Evolutionary conservation across 2,329 filamentous ascomycete species (phyloP), one percentile per base, ranked within the genome.

Genomic region (Colletotrichum eleusines): DNA sequence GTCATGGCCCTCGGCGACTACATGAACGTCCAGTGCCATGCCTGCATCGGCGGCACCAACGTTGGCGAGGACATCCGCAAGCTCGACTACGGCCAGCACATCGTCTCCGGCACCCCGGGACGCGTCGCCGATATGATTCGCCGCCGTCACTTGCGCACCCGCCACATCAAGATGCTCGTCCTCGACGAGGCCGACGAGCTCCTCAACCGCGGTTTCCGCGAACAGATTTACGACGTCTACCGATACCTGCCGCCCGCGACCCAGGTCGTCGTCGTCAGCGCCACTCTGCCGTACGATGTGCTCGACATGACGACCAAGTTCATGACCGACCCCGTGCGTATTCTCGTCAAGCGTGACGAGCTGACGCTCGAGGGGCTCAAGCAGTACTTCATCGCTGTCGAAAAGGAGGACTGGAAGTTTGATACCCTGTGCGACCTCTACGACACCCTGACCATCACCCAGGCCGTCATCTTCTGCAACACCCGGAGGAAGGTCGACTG

Each of bases 331-430:
- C 95, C 95, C 0, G 95, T 98, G 55, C 92, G 95, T 75, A 97
- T 98, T 78, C 88, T 98, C 33, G 95, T 98, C 81, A 98, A 98
- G 90, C 95, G 95, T 91, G 96, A 98, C 82, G 96, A 99, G 81
- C 85, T 99, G 86, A 99, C 96, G 2, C 90, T 99, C 61, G 96
- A 98, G 84, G 96, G 96, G 69, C 87, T 99, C 62, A 98, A 98
- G 86, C 96, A 99, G 82, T 99, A 98, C 86, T 99, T 98, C 81
- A 98, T 99, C 77, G 96, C 96, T 1, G 96, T 98, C 26, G 96
- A 99, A 83, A 98, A 98, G 86, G 96, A 99, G 82, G 96, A 98
- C 81, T 99, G 96, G 96, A 99, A 99, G 83, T 97, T 99, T 76
- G 96, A 99, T 81, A 99, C 96, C 3, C 90, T 99, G 5, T 98